These are phyloP conservation scores for Ceratocystis alfenasii DNA, from an alignment of 2,329 filamentous ascomycete genomes.

Conservation along the genomic window DNA sequence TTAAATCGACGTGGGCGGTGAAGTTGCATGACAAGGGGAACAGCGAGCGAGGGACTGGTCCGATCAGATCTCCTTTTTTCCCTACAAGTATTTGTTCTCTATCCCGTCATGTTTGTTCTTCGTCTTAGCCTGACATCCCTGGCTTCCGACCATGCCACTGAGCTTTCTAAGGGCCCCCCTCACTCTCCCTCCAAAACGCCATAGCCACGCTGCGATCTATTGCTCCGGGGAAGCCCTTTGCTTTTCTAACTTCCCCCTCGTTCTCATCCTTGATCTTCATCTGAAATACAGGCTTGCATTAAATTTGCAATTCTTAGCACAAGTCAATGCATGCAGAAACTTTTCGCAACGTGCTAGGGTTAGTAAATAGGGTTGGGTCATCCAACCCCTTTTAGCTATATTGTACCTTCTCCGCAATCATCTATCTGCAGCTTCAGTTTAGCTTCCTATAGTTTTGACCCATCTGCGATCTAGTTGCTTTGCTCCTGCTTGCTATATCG, in stretches of 20 bases:
- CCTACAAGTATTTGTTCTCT: too few relatives aligned
- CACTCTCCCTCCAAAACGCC: not conserved
- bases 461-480: not conserved
- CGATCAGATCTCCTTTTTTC: too few relatives aligned
- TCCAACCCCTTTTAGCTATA: not conserved
- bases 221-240: not conserved
- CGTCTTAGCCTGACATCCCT: too few relatives aligned
- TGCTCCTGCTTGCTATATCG: not conserved
- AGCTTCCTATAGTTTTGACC: not conserved
- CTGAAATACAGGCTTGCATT: not conserved
- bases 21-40: slow-evolving; percentile 9
- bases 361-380: not conserved
- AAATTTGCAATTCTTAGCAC: not conserved
- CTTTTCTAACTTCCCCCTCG: not conserved
- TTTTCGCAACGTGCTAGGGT: not conserved
- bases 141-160: not conserved
- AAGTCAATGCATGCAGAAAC: not conserved
- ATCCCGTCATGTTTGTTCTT: too few relatives aligned
- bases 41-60: not conserved
- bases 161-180: not conserved
- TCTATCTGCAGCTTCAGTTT: not conserved
- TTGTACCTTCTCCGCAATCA: not conserved
- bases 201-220: not conserved
- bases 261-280: not conserved
- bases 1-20: slow-evolving; percentile 11